Evolutionary conservation across 2,329 filamentous ascomycete species (phyloP), one percentile per base, ranked within the genome.

Genomic region (Waltergamsia citrina): DNA sequence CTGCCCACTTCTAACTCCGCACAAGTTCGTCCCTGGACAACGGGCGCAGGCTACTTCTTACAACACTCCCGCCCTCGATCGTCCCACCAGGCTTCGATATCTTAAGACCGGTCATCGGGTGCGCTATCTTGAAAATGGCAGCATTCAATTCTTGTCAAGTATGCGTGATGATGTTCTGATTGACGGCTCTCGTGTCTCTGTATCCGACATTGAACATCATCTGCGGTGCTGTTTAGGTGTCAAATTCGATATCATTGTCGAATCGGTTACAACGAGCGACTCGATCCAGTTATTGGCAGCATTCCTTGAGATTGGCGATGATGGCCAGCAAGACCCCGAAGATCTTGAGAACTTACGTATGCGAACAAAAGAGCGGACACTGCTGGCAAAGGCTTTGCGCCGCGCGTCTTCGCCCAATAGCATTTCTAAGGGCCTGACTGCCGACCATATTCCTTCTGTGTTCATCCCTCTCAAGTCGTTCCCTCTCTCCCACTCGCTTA

Each of bases 71-170:
- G n/a, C 33, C 4, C 30, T 41, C 0, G 47, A 49, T 6, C 48
- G 47, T 16, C 47, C 36, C 10, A 50, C 42, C 29, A 49, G 53
- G 43, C 52, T 49, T 6, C 48, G 60, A 2, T 62, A 64, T 33
- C 54, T 71, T 33, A 69, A 68, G 47, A 72, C 69, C 0, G 66
- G 67, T 1, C 67, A 72, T 39, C 56, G 58, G 0, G 69, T 65
- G 2, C 60, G 68, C 3, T 68, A 69, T 38, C 57, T 62, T 11
- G 63, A 69, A 24, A 53, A 59, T 2, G 69, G 68, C 0, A 51
- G 63, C 37, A 57, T 73, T 22, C 62, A 69, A 34, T 66, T 71
- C 38, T 52, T 71, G 20, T 59, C 58, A 0, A 60, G 54, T 27
- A 57, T 59, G 19, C 52, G 57, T 1, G 65, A 68, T 10, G 61